A percentile compares a stretch with the other conserved stretches of the same genome.
phyloP scores from a whole-genome alignment of 768 basidiomycete species.

The Lentinula edodes region DNA sequence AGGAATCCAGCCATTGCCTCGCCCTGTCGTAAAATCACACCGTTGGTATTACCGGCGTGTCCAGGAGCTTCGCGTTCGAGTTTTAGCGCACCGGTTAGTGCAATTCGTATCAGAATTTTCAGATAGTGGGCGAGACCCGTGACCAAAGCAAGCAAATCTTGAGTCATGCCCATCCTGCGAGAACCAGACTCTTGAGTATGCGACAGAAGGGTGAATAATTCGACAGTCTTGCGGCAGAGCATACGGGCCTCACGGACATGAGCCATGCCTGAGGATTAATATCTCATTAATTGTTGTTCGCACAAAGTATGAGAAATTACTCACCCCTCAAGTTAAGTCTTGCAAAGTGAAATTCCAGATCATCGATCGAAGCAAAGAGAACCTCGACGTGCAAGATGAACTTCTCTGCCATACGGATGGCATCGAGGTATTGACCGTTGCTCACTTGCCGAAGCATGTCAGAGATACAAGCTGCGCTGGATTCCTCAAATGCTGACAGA shows the following conservation, averaged over 20 bases:
- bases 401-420: slow-evolving; percentile 96
- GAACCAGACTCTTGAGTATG: slow-evolving; percentile 92
- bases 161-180: slow-evolving; percentile 91
- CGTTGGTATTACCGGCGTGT: slow-evolving; percentile 25
- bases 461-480: slow-evolving; percentile 97
- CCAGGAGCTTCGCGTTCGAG: slow-evolving; percentile 69
- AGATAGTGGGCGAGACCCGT: slow-evolving; percentile 99
- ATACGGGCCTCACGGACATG: slow-evolving; percentile 97
- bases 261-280: slow-evolving; percentile 69
- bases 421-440: slow-evolving; percentile 92
- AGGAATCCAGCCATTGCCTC: slow-evolving; percentile 88
- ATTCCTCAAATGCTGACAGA: slow-evolving; percentile 96
- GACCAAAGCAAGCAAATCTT: slow-evolving; percentile 93
- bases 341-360: slow-evolving; percentile 86
- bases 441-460: slow-evolving; percentile 98
- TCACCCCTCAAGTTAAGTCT: slow-evolving; percentile 79
- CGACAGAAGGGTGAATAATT: slow-evolving; percentile 93
- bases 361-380: slow-evolving; percentile 94
- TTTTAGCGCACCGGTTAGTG: slow-evolving; percentile 91
- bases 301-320: slow-evolving; percentile 15
- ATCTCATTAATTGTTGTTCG: slow-evolving; percentile 9
- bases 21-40: slow-evolving; percentile 29
- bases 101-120: slow-evolving; percentile 98
- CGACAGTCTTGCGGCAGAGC: slow-evolving; percentile 98
- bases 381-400: slow-evolving; percentile 99